phyloP scores from a whole-genome alignment of 2,329 filamentous ascomycete species.

The Cladobotryum mycophilum region DNA sequence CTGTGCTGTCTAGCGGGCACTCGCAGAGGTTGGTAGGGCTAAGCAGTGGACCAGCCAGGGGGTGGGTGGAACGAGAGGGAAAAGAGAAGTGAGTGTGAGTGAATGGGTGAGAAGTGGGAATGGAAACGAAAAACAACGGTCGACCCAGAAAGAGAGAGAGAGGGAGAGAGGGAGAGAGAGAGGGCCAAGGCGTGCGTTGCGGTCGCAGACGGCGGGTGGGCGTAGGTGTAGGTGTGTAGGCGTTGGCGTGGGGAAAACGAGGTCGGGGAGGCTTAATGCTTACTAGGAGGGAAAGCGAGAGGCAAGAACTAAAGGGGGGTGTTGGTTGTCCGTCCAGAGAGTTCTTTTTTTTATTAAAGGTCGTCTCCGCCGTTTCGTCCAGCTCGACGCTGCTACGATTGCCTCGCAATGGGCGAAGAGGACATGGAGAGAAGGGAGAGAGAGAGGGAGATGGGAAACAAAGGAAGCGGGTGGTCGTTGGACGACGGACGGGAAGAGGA shows the following conservation, averaged over 20 bases:
- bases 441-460: slow-evolving; percentile 24
- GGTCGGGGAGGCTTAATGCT: slow-evolving; percentile 24
- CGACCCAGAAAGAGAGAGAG: not conserved
- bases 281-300: slow-evolving; percentile 24
- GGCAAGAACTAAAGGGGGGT: slow-evolving; percentile 18
- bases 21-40: not conserved
- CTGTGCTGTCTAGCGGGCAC: slow-evolving; percentile 1
- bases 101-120: not conserved
- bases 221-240: slow-evolving; percentile 5
- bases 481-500: slow-evolving; percentile 13
- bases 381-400: slow-evolving; percentile 33
- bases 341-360: not conserved
- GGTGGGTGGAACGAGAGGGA: slow-evolving; percentile 2
- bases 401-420: slow-evolving; percentile 34
- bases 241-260: slow-evolving; percentile 4
- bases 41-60: slow-evolving; percentile 12
- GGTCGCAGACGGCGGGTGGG: slow-evolving; percentile 6
- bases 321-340: slow-evolving; percentile 7
- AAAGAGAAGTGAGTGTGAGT: slow-evolving; percentile 5
- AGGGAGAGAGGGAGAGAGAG: slow-evolving; percentile 11
- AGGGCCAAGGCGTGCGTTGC: slow-evolving; percentile 5
- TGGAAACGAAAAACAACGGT: not conserved
- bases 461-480: not conserved
- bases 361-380: slow-evolving; percentile 26
- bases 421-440: slow-evolving; percentile 23